phyloP scores from a whole-genome alignment of 192 early-diverging fungal species.

The Coemansia sp. region DNA sequence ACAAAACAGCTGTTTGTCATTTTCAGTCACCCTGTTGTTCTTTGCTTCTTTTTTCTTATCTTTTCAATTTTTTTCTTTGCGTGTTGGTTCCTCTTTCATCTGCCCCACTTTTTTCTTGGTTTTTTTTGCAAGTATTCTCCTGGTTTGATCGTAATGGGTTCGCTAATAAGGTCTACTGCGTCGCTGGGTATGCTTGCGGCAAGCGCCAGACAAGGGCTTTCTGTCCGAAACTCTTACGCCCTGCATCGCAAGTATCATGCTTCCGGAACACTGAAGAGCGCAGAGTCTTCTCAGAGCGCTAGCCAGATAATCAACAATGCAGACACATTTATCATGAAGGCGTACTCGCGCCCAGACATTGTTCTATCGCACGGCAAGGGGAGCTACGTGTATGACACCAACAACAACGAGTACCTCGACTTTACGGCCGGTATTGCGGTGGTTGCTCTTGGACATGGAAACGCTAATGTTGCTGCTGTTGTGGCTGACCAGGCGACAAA shows the following conservation, averaged over 20 bases:
- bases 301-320: slow-evolving; percentile 14
- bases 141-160: background rate
- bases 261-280: background rate
- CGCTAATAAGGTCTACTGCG: background rate
- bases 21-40: background rate
- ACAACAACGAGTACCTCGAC: slow-evolving; percentile 81
- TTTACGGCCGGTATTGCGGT: slow-evolving; percentile 96
- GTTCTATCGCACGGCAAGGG: slow-evolving; percentile 85
- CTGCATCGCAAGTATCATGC: slow-evolving; percentile 5
- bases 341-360: slow-evolving; percentile 69
- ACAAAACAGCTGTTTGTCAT: no score
- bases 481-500: slow-evolving; percentile 81
- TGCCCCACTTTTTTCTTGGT: background rate
- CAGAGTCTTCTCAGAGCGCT: background rate
- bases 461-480: slow-evolving; percentile 69
- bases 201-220: background rate
- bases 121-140: background rate
- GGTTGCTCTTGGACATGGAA: slow-evolving; percentile 86
- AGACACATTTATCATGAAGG: slow-evolving; percentile 66
- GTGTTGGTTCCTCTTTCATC: background rate
- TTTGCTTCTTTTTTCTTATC: slow-evolving; percentile 10
- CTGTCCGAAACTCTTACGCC: background rate
- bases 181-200: slow-evolving; percentile 4
- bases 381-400: slow-evolving; percentile 74
- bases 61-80: background rate